These are phyloP conservation scores for Nicotiana tomentosiformis DNA, from an alignment of 257 asterid genomes.

Conservation along the genomic window DNA sequence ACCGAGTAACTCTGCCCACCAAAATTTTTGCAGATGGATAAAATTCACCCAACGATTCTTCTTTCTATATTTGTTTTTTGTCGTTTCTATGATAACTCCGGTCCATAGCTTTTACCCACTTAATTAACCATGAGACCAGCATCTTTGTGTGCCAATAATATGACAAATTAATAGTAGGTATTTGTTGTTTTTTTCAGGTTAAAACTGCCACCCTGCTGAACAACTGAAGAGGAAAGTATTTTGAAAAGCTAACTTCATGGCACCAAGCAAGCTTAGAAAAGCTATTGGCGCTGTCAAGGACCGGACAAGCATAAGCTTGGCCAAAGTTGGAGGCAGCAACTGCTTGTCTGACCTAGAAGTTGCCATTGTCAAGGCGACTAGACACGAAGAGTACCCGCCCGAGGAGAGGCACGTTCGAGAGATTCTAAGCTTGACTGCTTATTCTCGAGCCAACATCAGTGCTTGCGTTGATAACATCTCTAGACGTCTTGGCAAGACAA, in stretches of 20 bases:
- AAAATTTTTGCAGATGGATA: background rate
- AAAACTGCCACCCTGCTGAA: background rate
- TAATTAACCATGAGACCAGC: background rate
- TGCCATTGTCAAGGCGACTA: constrained; percentile 88
- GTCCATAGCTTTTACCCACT: background rate
- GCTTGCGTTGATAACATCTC: constrained; percentile 63
- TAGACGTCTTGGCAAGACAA: constrained; percentile 73
- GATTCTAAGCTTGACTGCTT: constrained; percentile 59
- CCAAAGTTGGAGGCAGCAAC: constrained; percentile 65
- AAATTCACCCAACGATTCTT: background rate
- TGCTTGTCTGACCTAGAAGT: constrained; percentile 77
- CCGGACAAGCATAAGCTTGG: constrained; percentile 82
- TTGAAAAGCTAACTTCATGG: constrained; percentile 32
- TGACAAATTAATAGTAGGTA: background rate
- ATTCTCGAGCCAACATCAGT: constrained; percentile 61
- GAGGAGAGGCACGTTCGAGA: constrained; percentile 79
- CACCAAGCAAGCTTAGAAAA: constrained; percentile 72
- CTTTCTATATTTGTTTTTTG: background rate
- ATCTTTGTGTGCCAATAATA: background rate
- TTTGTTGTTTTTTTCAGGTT: background rate
- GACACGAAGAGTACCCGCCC: constrained; percentile 89
- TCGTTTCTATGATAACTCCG: background rate
- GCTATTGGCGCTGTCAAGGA: constrained; percentile 95
- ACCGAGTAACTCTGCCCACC: background rate
- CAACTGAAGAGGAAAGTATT: background rate